Percentiles rank a stretch among this genome's conserved stretches.
Evolutionary conservation across 345 rosid genomes (phyloP).

Genomic region (Salix dunnii): DNA sequence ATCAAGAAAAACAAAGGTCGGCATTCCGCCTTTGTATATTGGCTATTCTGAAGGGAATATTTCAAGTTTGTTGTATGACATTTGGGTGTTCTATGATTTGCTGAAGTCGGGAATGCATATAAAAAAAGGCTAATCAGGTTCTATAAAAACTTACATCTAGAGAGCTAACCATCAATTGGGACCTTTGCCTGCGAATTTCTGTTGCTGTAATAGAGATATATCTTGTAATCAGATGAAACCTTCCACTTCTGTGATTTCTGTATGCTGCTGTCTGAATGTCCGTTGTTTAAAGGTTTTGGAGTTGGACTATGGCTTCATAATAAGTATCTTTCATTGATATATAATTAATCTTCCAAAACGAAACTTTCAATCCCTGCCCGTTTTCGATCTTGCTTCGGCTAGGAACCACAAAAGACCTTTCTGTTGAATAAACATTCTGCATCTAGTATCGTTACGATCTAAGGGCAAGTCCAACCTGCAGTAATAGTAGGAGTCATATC

Average conservation of each 20-base stretch:
- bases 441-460: too few relatives aligned
- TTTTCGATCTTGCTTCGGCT: background rate
- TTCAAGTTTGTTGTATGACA: slow-evolving; percentile 26
- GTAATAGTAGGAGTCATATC: too few relatives aligned
- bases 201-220: slow-evolving; percentile 33
- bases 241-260: slow-evolving; percentile 28
- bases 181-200: slow-evolving; percentile 24
- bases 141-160: slow-evolving; percentile 27
- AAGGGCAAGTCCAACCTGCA: too few relatives aligned
- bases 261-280: slow-evolving; percentile 28
- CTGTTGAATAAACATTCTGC: background rate
- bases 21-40: slow-evolving; percentile 16
- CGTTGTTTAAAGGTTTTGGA: slow-evolving; percentile 25
- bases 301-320: background rate
- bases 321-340: too few relatives aligned
- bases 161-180: slow-evolving; percentile 34
- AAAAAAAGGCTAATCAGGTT: slow-evolving; percentile 18
- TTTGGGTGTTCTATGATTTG: slow-evolving; percentile 21
- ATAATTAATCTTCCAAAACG: background rate
- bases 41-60: slow-evolving; percentile 25
- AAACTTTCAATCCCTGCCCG: background rate
- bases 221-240: slow-evolving; percentile 36
- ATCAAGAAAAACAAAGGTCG: slow-evolving; percentile 22
- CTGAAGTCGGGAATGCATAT: slow-evolving; percentile 20
- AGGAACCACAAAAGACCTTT: background rate